Evolutionary conservation across 2,329 filamentous ascomycete genomes (phyloP).

Genomic region (Ophiobolus disseminans): DNA sequence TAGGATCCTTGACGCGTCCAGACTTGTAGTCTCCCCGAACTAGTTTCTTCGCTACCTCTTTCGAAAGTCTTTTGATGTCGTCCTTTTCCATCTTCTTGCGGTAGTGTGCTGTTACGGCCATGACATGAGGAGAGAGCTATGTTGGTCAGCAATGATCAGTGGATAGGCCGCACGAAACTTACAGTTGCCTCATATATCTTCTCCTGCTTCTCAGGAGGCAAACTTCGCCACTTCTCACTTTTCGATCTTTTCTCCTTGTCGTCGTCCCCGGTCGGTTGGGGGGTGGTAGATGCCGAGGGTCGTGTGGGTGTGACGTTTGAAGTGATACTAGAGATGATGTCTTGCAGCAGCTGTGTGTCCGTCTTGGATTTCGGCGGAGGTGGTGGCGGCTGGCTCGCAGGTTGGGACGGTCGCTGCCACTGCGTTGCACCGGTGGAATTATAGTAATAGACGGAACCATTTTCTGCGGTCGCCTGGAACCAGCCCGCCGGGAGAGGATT

Average conservation of each 20-base stretch:
- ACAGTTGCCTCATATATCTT: conserved; percentile 95
- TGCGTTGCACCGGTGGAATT: conserved; percentile 74
- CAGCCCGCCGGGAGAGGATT: conserved; percentile 78
- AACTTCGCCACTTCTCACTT: conserved; percentile 72
- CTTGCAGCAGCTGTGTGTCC: conserved; percentile 78
- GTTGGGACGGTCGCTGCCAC: conserved; percentile 78
- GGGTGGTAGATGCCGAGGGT: conserved; percentile 68
- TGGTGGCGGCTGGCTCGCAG: conserved; percentile 66
- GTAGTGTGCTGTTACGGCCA: conserved; percentile 85
- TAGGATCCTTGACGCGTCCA: conserved; percentile 82
- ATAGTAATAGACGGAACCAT: conserved; percentile 85
- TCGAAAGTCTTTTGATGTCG: conserved; percentile 68
- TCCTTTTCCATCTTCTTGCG: conserved; percentile 86
- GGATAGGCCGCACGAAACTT: conserved; percentile 48
- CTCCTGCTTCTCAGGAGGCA: conserved; percentile 85
- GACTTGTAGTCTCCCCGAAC: conserved; percentile 93
- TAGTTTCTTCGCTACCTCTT: conserved; percentile 81
- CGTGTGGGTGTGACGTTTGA: conserved; percentile 65
- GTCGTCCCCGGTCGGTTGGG: conserved; percentile 64
- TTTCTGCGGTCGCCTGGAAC: conserved; percentile 73
- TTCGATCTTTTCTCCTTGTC: conserved; percentile 60
- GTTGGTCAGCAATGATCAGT: conserved; percentile 12
- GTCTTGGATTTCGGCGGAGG: conserved; percentile 70
- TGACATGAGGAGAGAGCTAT: conserved; percentile 83
- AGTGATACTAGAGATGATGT: conserved; percentile 77